Evolutionary conservation across 495 filamentous ascomycete species (phyloP), one percentile per base, ranked within the genome.

Genomic region (Penicillium desertorum): DNA sequence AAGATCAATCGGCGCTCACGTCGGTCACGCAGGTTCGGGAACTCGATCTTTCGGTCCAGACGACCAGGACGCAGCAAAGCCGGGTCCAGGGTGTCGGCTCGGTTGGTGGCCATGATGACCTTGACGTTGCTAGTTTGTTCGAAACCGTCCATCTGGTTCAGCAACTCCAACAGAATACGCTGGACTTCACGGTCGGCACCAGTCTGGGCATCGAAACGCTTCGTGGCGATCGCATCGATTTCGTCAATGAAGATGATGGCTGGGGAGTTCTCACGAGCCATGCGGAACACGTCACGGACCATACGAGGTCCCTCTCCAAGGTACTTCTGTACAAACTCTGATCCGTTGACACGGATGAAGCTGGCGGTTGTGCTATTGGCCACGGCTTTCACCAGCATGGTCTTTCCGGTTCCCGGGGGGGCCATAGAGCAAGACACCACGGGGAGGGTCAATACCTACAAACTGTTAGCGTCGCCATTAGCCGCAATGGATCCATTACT

Each of bases 61-160:
- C 94, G 91, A 56, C 94, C 94, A 19, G 94, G 94, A 57, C 94
- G 90, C 45, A 98, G 83, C 62, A 98, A 76, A 12, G 94, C 94
- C 4, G 94, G 94, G 68, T 98, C 94, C 49, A 98, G 80, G 14
- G 95, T 98, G 67, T 98, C 94, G 47, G 94, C 95, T 63, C 94
- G 86, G 78, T 98, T 98, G 60, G 94, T 98, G 55, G 94, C 94
- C 94, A 98, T 98, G 78, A 98, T 98, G 67, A 98, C 94, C 76
- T 98, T 98, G 71, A 98, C 95, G 70, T 98, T 98, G 75, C 90
- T 88, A 2, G 91, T 93, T 72, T 98, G 94, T 71, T 98, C 94
- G 76, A 98, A 98, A 59, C 94, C 94, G 74, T 98, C 94, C 94
- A 98, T 98, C 76, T 98, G 94, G 77, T 98, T 98, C 56, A 98